Percentiles rank a stretch among this genome's conserved stretches.
phyloP scores from a whole-genome alignment of 2,329 filamentous ascomycete species.

The Clarireedia monteithiana region DNA sequence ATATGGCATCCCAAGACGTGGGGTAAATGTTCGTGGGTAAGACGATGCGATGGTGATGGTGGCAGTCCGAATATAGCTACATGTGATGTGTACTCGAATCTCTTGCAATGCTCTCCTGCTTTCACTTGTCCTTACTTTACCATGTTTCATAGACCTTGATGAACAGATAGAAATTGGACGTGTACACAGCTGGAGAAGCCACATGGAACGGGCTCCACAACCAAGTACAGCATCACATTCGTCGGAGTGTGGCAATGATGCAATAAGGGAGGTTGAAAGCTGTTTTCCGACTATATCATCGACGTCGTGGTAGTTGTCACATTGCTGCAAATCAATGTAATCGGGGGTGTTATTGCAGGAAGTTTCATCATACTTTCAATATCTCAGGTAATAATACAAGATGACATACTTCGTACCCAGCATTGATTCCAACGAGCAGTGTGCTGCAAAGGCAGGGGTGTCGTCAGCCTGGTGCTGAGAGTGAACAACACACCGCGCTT shows the following conservation, averaged over 20 bases:
- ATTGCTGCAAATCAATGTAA: slow-evolving; percentile 3
- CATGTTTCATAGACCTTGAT: not conserved
- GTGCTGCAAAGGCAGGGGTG: slow-evolving; percentile 22
- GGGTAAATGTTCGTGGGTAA: not conserved
- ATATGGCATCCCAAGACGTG: not conserved
- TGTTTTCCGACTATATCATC: slow-evolving; percentile 1
- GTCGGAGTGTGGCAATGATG: not conserved
- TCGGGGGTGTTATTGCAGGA: slow-evolving; percentile 1
- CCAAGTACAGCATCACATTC: not conserved
- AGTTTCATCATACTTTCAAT: slow-evolving; percentile 3
- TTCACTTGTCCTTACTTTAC: not conserved
- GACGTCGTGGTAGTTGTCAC: slow-evolving; percentile 1
- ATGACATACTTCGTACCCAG: slow-evolving; percentile 1
- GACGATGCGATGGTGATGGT: not conserved
- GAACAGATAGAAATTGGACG: not conserved
- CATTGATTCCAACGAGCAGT: slow-evolving; percentile 5
- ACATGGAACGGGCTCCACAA: slow-evolving; percentile 3
- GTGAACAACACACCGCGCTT: slow-evolving; percentile 24
- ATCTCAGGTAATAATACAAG: not conserved
- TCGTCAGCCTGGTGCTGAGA: slow-evolving; percentile 19
- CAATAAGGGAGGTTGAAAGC: not conserved
- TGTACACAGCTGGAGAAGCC: slow-evolving; percentile 2
- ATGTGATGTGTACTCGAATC: not conserved
- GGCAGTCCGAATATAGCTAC: not conserved
- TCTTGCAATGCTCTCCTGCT: not conserved